Percentiles rank a stretch among this genome's conserved stretches.
Conservation (phyloP, 768 basidiomycete genomes). For the Boletus edulis region DNA sequence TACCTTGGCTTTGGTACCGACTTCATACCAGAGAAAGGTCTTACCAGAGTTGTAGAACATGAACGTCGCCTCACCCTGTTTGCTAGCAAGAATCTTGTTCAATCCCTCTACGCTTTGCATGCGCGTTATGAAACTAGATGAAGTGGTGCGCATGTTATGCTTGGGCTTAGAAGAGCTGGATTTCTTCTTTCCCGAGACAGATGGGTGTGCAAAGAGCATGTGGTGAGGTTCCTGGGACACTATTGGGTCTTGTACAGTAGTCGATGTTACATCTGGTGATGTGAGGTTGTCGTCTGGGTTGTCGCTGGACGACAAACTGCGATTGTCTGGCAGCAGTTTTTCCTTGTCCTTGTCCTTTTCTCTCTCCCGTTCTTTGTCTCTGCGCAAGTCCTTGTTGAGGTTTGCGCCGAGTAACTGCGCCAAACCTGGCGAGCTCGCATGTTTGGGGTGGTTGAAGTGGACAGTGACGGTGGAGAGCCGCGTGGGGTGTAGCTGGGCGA, state of each 20-base stretch:
- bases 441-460: slow-evolving; percentile 58
- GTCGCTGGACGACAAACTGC: slow-evolving; percentile 81
- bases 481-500: slow-evolving; percentile 50
- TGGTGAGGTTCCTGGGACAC: slow-evolving; percentile 37
- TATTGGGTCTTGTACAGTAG: slow-evolving; percentile 33
- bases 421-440: slow-evolving; percentile 55
- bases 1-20: slow-evolving; percentile 83
- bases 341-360: slow-evolving; percentile 41
- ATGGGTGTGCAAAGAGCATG: slow-evolving; percentile 59
- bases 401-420: slow-evolving; percentile 66
- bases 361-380: slow-evolving; percentile 36
- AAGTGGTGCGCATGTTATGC: slow-evolving; percentile 87
- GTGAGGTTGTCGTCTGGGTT: slow-evolving; percentile 58
- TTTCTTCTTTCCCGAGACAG: slow-evolving; percentile 55
- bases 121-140: slow-evolving; percentile 89
- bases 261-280: slow-evolving; percentile 40
- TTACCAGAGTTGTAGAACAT: slow-evolving; percentile 87
- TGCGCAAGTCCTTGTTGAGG: slow-evolving; percentile 54
- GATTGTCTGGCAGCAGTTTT: slow-evolving; percentile 48
- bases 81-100: slow-evolving; percentile 64
- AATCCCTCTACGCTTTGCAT: slow-evolving; percentile 80
- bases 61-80: slow-evolving; percentile 83
- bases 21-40: slow-evolving; percentile 83
- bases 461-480: slow-evolving; percentile 60
- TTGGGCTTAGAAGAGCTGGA: slow-evolving; percentile 70